These are phyloP conservation scores for Giardia duodenalis DNA, from an alignment of 208 protist species.

Conservation along the genomic window DNA sequence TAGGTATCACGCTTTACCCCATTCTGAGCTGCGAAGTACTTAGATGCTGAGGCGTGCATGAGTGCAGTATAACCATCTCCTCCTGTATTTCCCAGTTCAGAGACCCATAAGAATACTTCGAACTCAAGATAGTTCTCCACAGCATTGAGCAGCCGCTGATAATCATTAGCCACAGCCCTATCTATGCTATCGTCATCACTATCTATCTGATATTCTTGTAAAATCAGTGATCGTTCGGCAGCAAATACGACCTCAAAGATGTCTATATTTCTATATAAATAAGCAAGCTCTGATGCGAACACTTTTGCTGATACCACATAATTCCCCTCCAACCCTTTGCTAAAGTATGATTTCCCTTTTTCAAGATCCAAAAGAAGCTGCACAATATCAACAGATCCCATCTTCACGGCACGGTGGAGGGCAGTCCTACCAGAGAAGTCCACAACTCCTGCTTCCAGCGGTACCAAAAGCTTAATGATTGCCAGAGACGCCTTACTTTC, in stretches of 20 bases:
- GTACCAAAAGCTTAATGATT: not conserved
- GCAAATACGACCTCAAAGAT: not conserved
- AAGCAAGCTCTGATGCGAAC: not conserved
- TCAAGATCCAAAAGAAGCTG: not conserved
- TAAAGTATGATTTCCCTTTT: too few species aligned
- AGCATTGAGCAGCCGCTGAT: not conserved
- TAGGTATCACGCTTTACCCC: not conserved
- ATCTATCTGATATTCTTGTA: too few species aligned
- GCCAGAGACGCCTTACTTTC: not conserved
- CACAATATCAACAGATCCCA: not conserved
- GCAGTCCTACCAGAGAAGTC: not conserved
- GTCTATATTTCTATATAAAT: not conserved
- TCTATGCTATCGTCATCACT: not conserved
- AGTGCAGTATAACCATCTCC: not conserved
- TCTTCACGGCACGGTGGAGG: not conserved
- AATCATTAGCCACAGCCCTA: not conserved
- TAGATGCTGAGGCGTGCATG: not conserved
- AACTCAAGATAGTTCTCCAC: not conserved
- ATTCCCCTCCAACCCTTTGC: too few species aligned
- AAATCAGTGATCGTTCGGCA: too few species aligned
- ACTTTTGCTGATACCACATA: too few species aligned
- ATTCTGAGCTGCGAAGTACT: not conserved
- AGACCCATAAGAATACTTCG: not conserved
- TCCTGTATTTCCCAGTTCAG: not conserved
- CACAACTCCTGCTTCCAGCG: not conserved